Evolutionary conservation across 2,329 filamentous ascomycete species (phyloP), one percentile per base, ranked within the genome.

Genomic region (Leptographium galeiforme): DNA sequence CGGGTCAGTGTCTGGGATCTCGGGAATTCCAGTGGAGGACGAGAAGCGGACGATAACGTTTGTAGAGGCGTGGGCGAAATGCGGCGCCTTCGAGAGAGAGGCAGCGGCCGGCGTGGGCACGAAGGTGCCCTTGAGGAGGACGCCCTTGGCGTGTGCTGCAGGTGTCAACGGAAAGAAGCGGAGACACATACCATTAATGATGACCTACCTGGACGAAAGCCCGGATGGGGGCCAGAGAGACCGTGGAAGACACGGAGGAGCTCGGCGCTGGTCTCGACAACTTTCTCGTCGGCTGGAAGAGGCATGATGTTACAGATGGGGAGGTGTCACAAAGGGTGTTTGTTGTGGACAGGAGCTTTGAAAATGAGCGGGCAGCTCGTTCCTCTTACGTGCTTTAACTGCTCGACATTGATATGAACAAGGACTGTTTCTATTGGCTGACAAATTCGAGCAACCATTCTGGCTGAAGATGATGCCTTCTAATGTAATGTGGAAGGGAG

Each of bases 111-210:
- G 4, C 2, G 70, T 70, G 4, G 77, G 76, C 1, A 65, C 72
- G 63, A 81, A 81, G 25, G 66, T 73, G 36, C 78, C 77, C 8
- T 63, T 72, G 12, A 77, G 62, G 40, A 80, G 67, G 34, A 70
- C 63, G 13, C 77, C 77, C 64, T 75, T 73, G 18, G 77, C 76
- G 56, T 82, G 77, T 11, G 75, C 76, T 77, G 39, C 36, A 34
- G 34, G 14, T 30, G 33, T 48, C n/a, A 48, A 32, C 13, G 13
- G 19, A 13, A 1, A 32, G 6, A 4, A 18, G 12, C 7, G 45
- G 10, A n/a, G 14, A 41, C 18, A 53, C 46, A 7, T 32, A 13
- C 6, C 19, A 30, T 8, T 13, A 5, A 8, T 32, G 13, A 32
- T 14, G 39, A 48, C 55, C 53, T 56, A 70, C 68, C 68, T 55